These are phyloP conservation scores for Phytophthora kernoviae DNA, from an alignment of 352 stramenopile genomes.

Conservation along the genomic window DNA sequence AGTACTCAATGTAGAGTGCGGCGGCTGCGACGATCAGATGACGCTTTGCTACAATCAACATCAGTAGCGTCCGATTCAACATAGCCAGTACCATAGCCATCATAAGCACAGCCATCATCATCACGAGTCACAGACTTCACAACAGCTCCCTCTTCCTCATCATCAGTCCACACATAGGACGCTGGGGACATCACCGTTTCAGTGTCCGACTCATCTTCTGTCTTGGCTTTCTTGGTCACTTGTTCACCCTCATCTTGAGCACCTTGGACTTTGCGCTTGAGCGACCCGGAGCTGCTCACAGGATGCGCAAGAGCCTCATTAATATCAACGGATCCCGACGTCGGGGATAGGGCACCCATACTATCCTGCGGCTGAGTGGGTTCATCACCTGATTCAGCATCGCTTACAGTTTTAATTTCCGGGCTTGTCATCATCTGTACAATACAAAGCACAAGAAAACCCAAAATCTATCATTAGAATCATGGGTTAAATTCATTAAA, in stretches of 20 bases:
- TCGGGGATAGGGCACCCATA: constrained; percentile 35
- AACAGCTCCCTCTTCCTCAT: constrained; percentile 34
- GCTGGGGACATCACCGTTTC: constrained; percentile 40
- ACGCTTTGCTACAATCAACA: constrained; percentile 58
- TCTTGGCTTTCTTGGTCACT: constrained; percentile 39
- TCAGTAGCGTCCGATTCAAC: constrained; percentile 48
- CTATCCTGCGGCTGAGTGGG: constrained; percentile 30
- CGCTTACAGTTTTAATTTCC: not conserved
- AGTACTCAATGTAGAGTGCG: constrained; percentile 89
- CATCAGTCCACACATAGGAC: constrained; percentile 34
- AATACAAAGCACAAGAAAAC: constrained; percentile 7
- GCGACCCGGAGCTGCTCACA: constrained; percentile 62
- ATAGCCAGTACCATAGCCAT: constrained; percentile 26
- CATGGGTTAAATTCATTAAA: not conserved
- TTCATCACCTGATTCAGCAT: constrained; percentile 45
- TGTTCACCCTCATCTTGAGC: constrained; percentile 29
- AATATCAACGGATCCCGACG: constrained; percentile 64
- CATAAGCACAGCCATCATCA: constrained; percentile 17
- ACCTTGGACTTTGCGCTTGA: constrained; percentile 63
- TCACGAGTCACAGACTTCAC: constrained; percentile 18
- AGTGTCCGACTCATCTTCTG: constrained; percentile 16
- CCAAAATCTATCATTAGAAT: not conserved
- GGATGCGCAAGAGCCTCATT: constrained; percentile 73
- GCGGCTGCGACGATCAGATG: constrained; percentile 40
- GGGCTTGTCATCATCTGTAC: constrained; percentile 2